Evolutionary conservation across 2,329 filamentous ascomycete genomes (phyloP).

Genomic region (Chaetomiaceae sp.): DNA sequence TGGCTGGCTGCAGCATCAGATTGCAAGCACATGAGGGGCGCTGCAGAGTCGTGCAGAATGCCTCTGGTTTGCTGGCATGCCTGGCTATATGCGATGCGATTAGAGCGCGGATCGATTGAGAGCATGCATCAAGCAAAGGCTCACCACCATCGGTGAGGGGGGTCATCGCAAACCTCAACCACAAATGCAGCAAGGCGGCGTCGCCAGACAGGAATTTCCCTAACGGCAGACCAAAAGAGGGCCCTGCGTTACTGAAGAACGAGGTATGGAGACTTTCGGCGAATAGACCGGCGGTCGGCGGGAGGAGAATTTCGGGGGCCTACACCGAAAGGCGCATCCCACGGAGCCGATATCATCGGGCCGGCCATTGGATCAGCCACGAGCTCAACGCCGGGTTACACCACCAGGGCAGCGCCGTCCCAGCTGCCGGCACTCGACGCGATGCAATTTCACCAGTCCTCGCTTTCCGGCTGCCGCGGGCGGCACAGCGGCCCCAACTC

Average conservation of each 20-base stretch:
- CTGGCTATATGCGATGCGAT: too few relatives aligned
- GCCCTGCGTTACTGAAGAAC: too few relatives aligned
- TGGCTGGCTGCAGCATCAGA: not conserved
- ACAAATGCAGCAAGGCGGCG: too few relatives aligned
- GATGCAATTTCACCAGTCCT: not conserved
- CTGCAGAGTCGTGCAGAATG: too few relatives aligned
- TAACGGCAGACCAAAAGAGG: too few relatives aligned
- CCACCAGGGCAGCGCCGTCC: not conserved
- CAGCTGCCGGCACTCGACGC: conserved; percentile 1
- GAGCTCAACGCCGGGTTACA: not conserved
- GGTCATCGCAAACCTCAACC: too few relatives aligned
- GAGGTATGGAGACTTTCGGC: too few relatives aligned
- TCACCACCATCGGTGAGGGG: too few relatives aligned
- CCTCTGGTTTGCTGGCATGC: too few relatives aligned
- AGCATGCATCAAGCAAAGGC: too few relatives aligned
- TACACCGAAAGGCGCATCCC: not conserved
- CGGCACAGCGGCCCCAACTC: not conserved
- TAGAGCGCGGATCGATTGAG: too few relatives aligned
- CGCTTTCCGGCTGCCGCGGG: not conserved
- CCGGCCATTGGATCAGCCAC: too few relatives aligned
- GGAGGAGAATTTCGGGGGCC: not conserved
- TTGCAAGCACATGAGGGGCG: not conserved
- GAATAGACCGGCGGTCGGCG: not conserved
- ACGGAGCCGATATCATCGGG: not conserved
- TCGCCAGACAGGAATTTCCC: not conserved